A percentile compares a stretch with the other conserved stretches of the same genome.
Conservation (phyloP, 164 flowering plant species). For the Annona squamosa region DNA sequence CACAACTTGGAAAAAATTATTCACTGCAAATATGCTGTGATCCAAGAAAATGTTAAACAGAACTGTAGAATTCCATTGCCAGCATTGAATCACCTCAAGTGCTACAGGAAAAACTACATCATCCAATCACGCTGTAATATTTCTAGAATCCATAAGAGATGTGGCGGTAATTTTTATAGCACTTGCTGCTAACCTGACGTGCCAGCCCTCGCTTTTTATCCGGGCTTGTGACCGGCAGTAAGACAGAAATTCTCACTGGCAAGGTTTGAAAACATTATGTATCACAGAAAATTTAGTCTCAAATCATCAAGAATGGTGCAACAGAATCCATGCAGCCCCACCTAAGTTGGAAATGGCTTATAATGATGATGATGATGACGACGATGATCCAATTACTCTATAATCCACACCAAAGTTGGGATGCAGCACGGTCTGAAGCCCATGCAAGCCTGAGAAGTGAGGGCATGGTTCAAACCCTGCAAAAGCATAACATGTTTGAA, state of each 20-base stretch:
- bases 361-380: too few species aligned
- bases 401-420: conserved; percentile 73
- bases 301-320: too few species aligned
- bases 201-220: too few species aligned
- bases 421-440: conserved; percentile 82
- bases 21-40: not conserved
- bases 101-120: conserved; percentile 60
- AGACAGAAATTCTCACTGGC: too few species aligned
- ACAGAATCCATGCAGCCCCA: too few species aligned
- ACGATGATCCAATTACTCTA: conserved; percentile 19
- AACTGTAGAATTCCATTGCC: conserved; percentile 98
- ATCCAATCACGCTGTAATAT: conserved; percentile 35
- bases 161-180: too few species aligned
- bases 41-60: not conserved
- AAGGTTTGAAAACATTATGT: too few species aligned
- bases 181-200: too few species aligned
- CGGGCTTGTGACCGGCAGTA: too few species aligned
- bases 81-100: conserved; percentile 90
- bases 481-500: conserved; percentile 7
- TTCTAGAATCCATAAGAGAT: too few species aligned
- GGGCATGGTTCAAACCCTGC: conserved; percentile 70
- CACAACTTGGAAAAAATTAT: not conserved
- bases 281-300: too few species aligned
- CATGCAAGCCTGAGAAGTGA: conserved; percentile 78
- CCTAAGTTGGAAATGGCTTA: too few species aligned